Evolutionary conservation across 345 rosid genomes (phyloP).

Genomic region (Syzygium jambos): DNA sequence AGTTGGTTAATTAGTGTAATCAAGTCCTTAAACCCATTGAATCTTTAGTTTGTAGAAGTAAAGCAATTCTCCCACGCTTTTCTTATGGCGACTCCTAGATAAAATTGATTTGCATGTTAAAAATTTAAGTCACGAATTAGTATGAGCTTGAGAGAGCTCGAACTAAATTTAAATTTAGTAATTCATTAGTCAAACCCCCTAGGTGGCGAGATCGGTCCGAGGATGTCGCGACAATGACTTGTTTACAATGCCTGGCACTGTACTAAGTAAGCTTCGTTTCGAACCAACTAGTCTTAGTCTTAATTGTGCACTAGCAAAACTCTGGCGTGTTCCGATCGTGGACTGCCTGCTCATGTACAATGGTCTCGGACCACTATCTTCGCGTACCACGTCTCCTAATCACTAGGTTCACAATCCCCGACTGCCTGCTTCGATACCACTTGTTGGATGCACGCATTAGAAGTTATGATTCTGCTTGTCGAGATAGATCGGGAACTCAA

Average conservation of each 20-base stretch:
- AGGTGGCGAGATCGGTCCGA: no score
- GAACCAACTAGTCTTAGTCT: not conserved
- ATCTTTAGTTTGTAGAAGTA: no score
- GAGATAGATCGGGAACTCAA: not conserved
- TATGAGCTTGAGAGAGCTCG: no score
- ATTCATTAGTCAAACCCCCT: no score
- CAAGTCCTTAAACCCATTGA: no score
- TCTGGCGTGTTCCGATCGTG: accelerated
- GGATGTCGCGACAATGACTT: not conserved
- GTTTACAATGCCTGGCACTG: not conserved
- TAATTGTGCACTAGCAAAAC: not conserved
- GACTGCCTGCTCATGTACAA: not conserved
- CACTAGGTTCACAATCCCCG: not conserved
- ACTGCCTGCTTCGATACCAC: not conserved
- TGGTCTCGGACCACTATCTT: not conserved
- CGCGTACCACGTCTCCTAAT: not conserved
- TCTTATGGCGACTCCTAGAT: no score
- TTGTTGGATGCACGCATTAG: not conserved
- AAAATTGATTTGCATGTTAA: no score
- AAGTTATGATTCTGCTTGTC: not conserved
- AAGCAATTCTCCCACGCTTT: no score
- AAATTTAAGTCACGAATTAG: no score
- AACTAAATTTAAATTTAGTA: no score
- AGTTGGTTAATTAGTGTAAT: no score
- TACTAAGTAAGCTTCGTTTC: not conserved